Conservation (phyloP, 2,329 filamentous ascomycete species). For the Sphaerulina musiva region DNA sequence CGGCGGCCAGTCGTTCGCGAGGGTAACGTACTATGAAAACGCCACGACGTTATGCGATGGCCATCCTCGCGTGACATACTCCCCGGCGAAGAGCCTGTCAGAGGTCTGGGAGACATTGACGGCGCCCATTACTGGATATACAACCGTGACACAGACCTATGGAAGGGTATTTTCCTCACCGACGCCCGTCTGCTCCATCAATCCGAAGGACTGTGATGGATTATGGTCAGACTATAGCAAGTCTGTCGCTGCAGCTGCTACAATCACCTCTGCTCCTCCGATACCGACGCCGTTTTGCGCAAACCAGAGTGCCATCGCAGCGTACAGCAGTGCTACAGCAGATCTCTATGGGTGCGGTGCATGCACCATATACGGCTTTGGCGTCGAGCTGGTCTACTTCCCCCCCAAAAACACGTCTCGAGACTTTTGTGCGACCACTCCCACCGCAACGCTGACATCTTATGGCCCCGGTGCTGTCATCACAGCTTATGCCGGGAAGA, state of each 20-base stretch:
- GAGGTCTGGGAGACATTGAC: slow-evolving; percentile 14
- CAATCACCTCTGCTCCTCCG: slow-evolving; percentile 17
- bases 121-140: slow-evolving; percentile 10
- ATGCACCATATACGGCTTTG: slow-evolving; percentile 31
- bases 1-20: slow-evolving; percentile 17
- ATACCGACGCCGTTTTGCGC: slow-evolving; percentile 24
- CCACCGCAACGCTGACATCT: slow-evolving; percentile 23
- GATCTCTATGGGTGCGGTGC: slow-evolving; percentile 26
- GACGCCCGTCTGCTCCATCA: slow-evolving; percentile 24
- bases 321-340: slow-evolving; percentile 10
- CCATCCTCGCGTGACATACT: slow-evolving; percentile 25
- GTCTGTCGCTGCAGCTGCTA: slow-evolving; percentile 14
- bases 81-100: slow-evolving; percentile 22
- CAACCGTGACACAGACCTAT: slow-evolving; percentile 9
- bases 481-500: slow-evolving; percentile 23
- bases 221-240: slow-evolving; percentile 27
- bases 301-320: slow-evolving; percentile 17
- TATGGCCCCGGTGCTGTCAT: slow-evolving; percentile 24
- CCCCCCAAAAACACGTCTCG: slow-evolving; percentile 21
- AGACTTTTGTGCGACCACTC: slow-evolving; percentile 29
- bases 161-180: slow-evolving; percentile 17
- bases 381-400: slow-evolving; percentile 30
- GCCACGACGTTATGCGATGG: slow-evolving; percentile 31
- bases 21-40: slow-evolving; percentile 27
- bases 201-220: slow-evolving; percentile 26